Evolutionary conservation across 306 rosid species (phyloP), one percentile per base, ranked within the genome.

Genomic region (Datisca glomerata): DNA sequence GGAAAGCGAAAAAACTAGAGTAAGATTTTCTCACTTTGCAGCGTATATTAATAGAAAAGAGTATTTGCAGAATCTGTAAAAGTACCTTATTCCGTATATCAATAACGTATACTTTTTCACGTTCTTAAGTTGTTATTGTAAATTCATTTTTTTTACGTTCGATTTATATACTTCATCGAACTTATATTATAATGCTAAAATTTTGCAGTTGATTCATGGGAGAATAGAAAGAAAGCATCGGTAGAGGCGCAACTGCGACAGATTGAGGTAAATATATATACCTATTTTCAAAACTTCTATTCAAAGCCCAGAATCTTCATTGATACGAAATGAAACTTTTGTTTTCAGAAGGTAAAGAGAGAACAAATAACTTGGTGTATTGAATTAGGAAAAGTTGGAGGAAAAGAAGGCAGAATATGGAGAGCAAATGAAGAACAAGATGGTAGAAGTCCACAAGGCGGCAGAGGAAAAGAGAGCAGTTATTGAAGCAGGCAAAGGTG

Each of bases 1-100:
- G 56, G 94, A 86, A 59, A 81, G 81, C 60, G 94, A 86, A 35
- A 86, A 86, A 67, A 70, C 91, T 27, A 86, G 66, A 53, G 76
- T 66, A 70, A 58, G 14, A 44, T 21, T 16, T 43, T 13, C 19
- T 16, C 21, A 14, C 8, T 6, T 46, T n/a, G n/a, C n/a, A n/a
- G n/a, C n/a, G n/a, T n/a, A n/a, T n/a, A n/a, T n/a, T n/a, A n/a
- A n/a, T n/a, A n/a, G n/a, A n/a, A n/a, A n/a, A n/a, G n/a, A n/a
- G n/a, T n/a, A n/a, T n/a, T n/a, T n/a, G n/a, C n/a, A n/a, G n/a
- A n/a, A n/a, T n/a, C n/a, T n/a, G n/a, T n/a, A n/a, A n/a, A n/a
- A n/a, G n/a, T n/a, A n/a, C n/a, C n/a, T n/a, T n/a, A n/a, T n/a
- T n/a, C n/a, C n/a, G n/a, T n/a, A n/a, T n/a, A n/a, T n/a, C n/a